Evolutionary conservation across 768 basidiomycete species (phyloP), one percentile per base, ranked within the genome.

Genomic region (Agaricus subrufescens): DNA sequence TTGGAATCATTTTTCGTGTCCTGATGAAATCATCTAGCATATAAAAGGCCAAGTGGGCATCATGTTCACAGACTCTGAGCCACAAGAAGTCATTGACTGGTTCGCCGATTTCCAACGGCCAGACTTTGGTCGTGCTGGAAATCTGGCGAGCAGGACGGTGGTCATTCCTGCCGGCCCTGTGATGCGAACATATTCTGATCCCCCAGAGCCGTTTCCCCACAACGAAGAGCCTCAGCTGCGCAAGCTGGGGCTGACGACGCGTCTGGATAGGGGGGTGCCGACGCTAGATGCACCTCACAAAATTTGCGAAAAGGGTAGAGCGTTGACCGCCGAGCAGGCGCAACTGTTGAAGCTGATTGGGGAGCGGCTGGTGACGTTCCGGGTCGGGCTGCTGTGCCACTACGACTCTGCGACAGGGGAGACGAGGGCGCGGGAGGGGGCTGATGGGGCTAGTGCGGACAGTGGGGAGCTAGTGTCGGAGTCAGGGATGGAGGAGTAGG

Each of bases 171-270:
- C 73, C 57, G 95, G 95, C 37, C 92, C 96, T 23, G 83, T 98
- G 53, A 82, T 94, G 86, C 81, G 84, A 59, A 80, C 79, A 43
- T 79, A 89, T 67, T 87, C 89, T 2, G 86, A 89, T 60, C 89
- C 88, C 0, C 83, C 88, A 39, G 87, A 94, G 62, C 89, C 92
- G 2, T 95, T 98, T 71, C 94, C 97, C 38, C 94, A 98, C 70
- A 94, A 94, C 64, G 94, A 98, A 75, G 97, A 99, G 60, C 94
- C 95, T 23, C 96, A 98, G 67, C 78, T 99, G 51, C 85, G 97
- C 54, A 91, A 91, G 69, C 81, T 98, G 37, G 97, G 97, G 7
- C 73, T 99, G 31, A 76, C 84, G 50, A 98, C 95, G 15, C 81
- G 77, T 30, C 81, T 99, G 79, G 83, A 87, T 56, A 84, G 82